Conservation (phyloP, 345 rosid genomes). For the Melastoma malabathricum region DNA sequence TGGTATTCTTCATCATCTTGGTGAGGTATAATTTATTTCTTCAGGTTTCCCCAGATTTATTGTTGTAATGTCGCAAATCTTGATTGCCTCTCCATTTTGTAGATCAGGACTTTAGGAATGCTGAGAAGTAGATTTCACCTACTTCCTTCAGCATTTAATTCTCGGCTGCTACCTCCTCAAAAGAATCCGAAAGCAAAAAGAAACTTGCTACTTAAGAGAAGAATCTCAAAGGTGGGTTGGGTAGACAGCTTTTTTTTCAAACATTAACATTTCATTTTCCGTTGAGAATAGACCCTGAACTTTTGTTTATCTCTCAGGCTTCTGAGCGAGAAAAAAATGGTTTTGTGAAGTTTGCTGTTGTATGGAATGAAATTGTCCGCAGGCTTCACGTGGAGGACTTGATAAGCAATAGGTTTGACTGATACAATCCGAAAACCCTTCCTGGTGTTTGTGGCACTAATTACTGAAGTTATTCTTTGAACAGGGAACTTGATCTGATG, state of each 20-base stretch:
- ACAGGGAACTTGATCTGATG: constrained; percentile 92
- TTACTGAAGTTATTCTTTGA: constrained; percentile 3
- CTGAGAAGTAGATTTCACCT: constrained; percentile 84
- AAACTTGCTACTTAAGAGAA: constrained; percentile 25
- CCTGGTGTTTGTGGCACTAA: constrained; percentile 1
- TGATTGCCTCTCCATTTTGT: constrained; percentile 11
- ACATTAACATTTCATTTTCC: neutral
- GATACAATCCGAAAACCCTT: constrained; percentile 5
- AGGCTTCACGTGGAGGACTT: constrained; percentile 75
- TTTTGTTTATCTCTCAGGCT: constrained; percentile 21
- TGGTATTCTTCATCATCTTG: constrained; percentile 96
- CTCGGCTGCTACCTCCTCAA: constrained; percentile 45
- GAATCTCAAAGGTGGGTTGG: constrained; percentile 43
- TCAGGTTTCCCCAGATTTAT: constrained; percentile 8
- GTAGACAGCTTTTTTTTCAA: neutral
- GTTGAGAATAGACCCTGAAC: constrained; percentile 4
- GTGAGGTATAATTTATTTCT: constrained; percentile 53
- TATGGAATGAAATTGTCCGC: constrained; percentile 83
- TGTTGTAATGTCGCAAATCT: constrained; percentile 13
- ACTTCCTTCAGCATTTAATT: constrained; percentile 74
- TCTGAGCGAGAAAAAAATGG: constrained; percentile 31
- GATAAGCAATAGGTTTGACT: constrained; percentile 65
- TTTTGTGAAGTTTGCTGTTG: constrained; percentile 66
- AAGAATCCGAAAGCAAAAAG: constrained; percentile 31
- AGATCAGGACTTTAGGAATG: constrained; percentile 97